phyloP scores from a whole-genome alignment of 2,329 filamentous ascomycete species.

The Claviceps cyperi region DNA sequence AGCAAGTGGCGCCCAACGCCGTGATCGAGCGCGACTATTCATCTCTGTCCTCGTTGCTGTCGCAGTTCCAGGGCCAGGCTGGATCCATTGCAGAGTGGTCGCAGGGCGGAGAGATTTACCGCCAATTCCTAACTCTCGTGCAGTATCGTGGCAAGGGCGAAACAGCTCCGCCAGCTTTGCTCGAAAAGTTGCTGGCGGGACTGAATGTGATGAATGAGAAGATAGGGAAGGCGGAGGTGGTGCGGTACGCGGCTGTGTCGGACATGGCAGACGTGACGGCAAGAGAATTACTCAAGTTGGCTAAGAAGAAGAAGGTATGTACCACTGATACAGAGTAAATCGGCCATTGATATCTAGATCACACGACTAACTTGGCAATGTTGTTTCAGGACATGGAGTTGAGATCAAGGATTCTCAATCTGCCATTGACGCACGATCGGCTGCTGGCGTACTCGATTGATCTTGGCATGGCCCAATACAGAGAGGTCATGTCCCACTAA shows the following conservation, averaged over 20 bases:
- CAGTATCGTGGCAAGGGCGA: conserved; percentile 27
- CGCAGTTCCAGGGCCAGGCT: conserved; percentile 52
- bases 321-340: not conserved
- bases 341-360: not conserved
- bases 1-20: conserved; percentile 65
- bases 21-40: conserved; percentile 73
- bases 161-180: conserved; percentile 26
- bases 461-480: conserved; percentile 55
- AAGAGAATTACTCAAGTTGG: conserved; percentile 41
- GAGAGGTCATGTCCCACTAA: conserved; percentile 41
- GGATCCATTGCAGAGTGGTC: conserved; percentile 58
- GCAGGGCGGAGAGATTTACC: conserved; percentile 67
- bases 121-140: conserved; percentile 41
- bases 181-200: conserved; percentile 43
- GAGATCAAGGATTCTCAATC: conserved; percentile 32
- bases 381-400: conserved; percentile 20
- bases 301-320: conserved; percentile 43
- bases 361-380: conserved; percentile 2
- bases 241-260: conserved; percentile 52
- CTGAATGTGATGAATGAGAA: conserved; percentile 39
- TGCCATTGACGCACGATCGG: conserved; percentile 60
- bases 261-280: conserved; percentile 70
- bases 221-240: conserved; percentile 32
- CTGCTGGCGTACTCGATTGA: conserved; percentile 56
- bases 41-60: conserved; percentile 52